Evolutionary conservation across 352 stramenopile genomes (phyloP), one percentile per base, ranked within the genome.

Genomic region (Phytophthora pisi): DNA sequence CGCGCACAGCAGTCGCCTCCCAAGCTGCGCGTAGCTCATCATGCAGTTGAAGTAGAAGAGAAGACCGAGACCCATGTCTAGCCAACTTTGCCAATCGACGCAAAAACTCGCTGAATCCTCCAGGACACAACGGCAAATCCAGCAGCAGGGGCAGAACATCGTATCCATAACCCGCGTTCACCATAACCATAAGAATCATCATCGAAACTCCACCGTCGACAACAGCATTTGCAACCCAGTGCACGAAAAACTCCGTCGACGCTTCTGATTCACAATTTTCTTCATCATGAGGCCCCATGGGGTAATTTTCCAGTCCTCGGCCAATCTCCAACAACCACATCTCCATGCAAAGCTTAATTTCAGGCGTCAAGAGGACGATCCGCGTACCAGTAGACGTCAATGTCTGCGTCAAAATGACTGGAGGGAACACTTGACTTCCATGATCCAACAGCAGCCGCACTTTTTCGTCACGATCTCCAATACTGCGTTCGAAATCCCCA

Each of bases 131-230:
- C 23, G 66, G 66, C 10, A 73, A 55, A 34, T 64, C 28, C 8
- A 69, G 13, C 8, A 73, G 38, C 15, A 69, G 20, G 0, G 66
- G 54, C 13, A 74, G 10, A 9, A 65, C n/a, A 9, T 74, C 66
- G 10, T 43, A 34, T 20, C 20, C 54, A 26, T 69, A 69, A 6
- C 66, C 66, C 3, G 55, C 61, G 42, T 40, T 54, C 16, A 49
- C 47, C 10, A 66, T n/a, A 36, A 57, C 31, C 16, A 49, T 6
- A 3, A 63, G 38, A 8, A 68, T 20, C 3, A 47, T 40, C 18
- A 46, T 3, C 26, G 36, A 68, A 6, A 13, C 23, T 16, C 51
- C 64, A 23, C 9, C 4, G 15, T 42, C 34, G 34, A 42, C 23
- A 57, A 5, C 15, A n/a, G 31, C 43, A 51, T n/a, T 47, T 5